A percentile compares a stretch with the other conserved stretches of the same genome.
phyloP scores from a whole-genome alignment of 805 yeast species.

The Candida glaebosa region DNA sequence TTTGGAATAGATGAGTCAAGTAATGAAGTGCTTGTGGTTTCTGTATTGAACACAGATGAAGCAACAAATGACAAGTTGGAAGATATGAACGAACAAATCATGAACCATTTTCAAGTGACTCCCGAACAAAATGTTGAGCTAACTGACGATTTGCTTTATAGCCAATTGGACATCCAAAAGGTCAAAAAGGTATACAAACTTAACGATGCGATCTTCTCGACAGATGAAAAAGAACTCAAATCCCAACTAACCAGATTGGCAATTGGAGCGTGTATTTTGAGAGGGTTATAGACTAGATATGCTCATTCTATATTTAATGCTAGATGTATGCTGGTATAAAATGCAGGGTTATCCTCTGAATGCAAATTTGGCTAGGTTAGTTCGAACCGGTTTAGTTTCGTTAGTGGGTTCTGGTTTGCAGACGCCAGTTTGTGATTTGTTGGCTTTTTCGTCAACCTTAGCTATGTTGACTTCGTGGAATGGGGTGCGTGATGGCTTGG shows the following conservation, averaged over 20 bases:
- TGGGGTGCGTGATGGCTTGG: not conserved
- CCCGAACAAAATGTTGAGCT: conserved; percentile 12
- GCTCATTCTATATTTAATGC: too few species aligned
- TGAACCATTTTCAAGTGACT: conserved; percentile 12
- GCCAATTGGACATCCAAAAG: conserved; percentile 20
- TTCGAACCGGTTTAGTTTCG: not conserved
- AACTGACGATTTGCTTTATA: conserved; percentile 21
- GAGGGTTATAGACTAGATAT: conserved; percentile 46
- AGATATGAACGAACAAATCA: conserved; percentile 33
- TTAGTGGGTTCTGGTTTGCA: not conserved
- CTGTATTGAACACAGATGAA: conserved; percentile 29
- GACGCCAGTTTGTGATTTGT: not conserved
- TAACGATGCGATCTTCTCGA: conserved; percentile 23
- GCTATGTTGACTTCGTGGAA: not conserved
- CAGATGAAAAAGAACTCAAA: conserved; percentile 15
- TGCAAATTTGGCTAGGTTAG: conserved; percentile 13
- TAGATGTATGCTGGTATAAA: not conserved
- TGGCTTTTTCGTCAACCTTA: not conserved
- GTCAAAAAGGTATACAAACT: conserved; percentile 37
- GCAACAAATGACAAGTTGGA: conserved; percentile 19
- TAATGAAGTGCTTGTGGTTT: conserved; percentile 47
- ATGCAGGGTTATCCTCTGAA: conserved; percentile 7
- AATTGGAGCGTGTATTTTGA: conserved; percentile 45
- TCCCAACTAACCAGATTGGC: conserved; percentile 36
- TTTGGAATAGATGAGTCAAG: conserved; percentile 63